These are phyloP conservation scores for Pochonia chlamydosporia DNA, from an alignment of 2,329 filamentous ascomycete species.

Conservation along the genomic window DNA sequence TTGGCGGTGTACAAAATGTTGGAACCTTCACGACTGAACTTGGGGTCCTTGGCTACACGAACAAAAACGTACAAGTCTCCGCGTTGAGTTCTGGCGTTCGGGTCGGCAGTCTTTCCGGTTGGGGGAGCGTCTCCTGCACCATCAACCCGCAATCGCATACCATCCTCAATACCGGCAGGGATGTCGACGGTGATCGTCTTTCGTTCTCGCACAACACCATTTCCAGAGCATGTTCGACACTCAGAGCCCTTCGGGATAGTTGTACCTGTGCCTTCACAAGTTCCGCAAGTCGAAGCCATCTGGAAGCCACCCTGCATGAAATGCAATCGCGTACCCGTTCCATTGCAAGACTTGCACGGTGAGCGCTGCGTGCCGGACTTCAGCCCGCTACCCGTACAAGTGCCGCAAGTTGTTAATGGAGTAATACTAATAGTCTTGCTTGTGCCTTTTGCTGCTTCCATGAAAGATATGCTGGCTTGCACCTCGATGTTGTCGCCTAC, in stretches of 20 bases:
- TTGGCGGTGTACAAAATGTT: constrained; percentile 90
- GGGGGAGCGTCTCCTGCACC: constrained; percentile 83
- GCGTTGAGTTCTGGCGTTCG: constrained; percentile 58
- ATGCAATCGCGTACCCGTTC: constrained; percentile 81
- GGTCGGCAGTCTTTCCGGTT: constrained; percentile 62
- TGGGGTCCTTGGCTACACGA: constrained; percentile 79
- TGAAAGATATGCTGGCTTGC: constrained; percentile 86
- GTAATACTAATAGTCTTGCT: constrained; percentile 83
- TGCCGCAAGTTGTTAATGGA: constrained; percentile 73
- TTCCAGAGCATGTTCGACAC: constrained; percentile 73
- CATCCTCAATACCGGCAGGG: constrained; percentile 91
- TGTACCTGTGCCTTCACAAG: constrained; percentile 74
- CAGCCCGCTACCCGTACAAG: constrained; percentile 77
- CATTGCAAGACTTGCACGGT: constrained; percentile 74
- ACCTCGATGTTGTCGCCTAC: constrained; percentile 97
- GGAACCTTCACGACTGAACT: constrained; percentile 81
- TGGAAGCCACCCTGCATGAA: constrained; percentile 92
- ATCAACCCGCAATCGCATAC: constrained; percentile 81
- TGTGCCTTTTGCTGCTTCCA: constrained; percentile 90
- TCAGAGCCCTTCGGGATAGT: constrained; percentile 73
- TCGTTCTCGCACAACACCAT: constrained; percentile 76
- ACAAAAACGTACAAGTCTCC: constrained; percentile 93
- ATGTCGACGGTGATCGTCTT: constrained; percentile 87
- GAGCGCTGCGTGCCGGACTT: constrained; percentile 72
- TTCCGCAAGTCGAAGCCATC: constrained; percentile 82